Base-by-base conservation (phyloP, 2,329 filamentous ascomycete genomes). In the Teratosphaeria zuluensis region DNA sequence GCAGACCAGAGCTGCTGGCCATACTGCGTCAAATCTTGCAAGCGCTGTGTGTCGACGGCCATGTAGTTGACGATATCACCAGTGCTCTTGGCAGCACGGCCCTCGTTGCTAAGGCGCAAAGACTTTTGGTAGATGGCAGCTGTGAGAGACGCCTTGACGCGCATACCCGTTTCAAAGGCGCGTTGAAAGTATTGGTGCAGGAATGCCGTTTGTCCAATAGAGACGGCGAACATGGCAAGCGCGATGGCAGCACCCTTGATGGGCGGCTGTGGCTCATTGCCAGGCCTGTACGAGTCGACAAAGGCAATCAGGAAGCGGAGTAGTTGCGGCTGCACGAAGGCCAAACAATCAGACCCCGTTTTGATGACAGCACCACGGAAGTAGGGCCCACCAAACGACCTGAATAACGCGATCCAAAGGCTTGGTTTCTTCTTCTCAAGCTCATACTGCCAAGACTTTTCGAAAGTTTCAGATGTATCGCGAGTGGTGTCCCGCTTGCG, bases 61-160 rank as follows among this genome's bases (percentile, higher is more conserved):
- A 99, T 99, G 75, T 96, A 94, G 72, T 99, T 99, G 72, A 99
- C 94, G 69, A 99, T 97, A 69, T 99, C 95, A 59, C 94, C 94
- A 0, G 94, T 99, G 0, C 90, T 89, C 76, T 97, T 96, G 52
- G 85, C 76, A 1, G 91, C 83, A 57, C 92, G 84, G 8, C 94
- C 94, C 75, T 99, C 94, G 67, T 95, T 97, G 4, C 92, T 97
- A 19, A 99, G 80, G 63, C 84, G 87, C 62, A 97, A 80, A 0
- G 92, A 88, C 76, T 99, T 99, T 60, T 86, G 83, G 73, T 99
- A 99, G 64, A 99, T 97, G 59, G 91, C 84, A 1, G 92, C 88
- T 6, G 90, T 92, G 62, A 99, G 76, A 2, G 91, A 87, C 48
- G 90, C 88, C 77, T 96, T 97, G 76, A 99, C 90, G 56, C 90